Evolutionary conservation across 306 rosid species (phyloP).

Genomic region (Comarum palustre): DNA sequence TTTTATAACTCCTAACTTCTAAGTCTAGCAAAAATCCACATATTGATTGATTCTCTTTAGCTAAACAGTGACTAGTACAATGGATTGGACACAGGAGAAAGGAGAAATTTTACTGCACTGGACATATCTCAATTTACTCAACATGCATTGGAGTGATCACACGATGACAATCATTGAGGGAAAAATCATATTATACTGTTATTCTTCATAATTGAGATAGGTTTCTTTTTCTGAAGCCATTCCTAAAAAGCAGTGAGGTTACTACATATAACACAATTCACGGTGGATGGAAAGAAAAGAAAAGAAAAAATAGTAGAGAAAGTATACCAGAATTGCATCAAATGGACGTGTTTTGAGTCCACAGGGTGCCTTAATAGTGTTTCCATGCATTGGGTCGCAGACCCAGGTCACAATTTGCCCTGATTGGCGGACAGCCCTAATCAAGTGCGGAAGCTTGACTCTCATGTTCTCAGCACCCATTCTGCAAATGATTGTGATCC

Average conservation of each 20-base stretch:
- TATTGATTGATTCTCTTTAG: not conserved
- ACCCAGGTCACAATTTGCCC: constrained; percentile 82
- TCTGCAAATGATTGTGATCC: constrained; percentile 58
- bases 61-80: not conserved
- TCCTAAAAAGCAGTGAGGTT: not conserved
- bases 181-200: not conserved
- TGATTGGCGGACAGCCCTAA: constrained; percentile 67
- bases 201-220: not conserved
- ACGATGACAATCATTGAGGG: not conserved
- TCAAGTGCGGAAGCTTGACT: constrained; percentile 72
- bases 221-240: not conserved
- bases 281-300: not conserved
- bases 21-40: not conserved
- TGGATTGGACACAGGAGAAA: not conserved
- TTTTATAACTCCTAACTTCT: not conserved
- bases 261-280: not conserved
- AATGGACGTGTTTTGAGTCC: constrained; percentile 77
- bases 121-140: not conserved
- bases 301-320: not conserved
- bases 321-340: constrained; percentile 61
- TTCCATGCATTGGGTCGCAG: constrained; percentile 77
- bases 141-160: not conserved
- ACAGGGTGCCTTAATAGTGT: constrained; percentile 71
- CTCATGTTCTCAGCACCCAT: constrained; percentile 83
- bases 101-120: not conserved